Evolutionary conservation across 75 land plant species (phyloP).

Genomic region (Gnetum montanum): DNA sequence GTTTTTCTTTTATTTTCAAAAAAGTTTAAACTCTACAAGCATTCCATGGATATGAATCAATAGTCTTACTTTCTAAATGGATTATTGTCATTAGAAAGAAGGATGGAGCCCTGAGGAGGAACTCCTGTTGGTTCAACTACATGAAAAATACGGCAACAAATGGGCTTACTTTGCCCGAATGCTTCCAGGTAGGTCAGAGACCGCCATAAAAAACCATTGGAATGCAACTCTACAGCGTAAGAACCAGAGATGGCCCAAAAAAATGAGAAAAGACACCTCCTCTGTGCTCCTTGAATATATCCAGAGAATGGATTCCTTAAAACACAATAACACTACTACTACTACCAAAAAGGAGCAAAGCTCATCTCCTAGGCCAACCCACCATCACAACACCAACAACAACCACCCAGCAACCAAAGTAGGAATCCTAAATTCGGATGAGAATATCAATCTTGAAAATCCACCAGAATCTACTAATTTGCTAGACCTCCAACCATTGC

Average conservation of each 20-base stretch:
- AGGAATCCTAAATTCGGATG: no score
- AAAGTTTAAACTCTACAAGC: no score
- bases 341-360: neutral
- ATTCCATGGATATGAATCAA: no score
- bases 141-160: conserved; percentile 48
- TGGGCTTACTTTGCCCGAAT: conserved; percentile 83
- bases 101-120: conserved; percentile 49
- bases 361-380: no score
- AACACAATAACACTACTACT: neutral
- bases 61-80: no score
- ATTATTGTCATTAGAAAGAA: no score
- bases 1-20: no score
- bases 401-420: no score
- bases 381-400: no score
- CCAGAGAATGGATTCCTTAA: neutral
- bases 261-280: neutral
- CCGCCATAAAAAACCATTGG: conserved; percentile 82
- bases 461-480: no score
- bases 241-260: conserved; percentile 35
- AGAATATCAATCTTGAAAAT: no score
- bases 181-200: conserved; percentile 79
- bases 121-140: conserved; percentile 18
- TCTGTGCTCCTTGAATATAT: conserved; percentile 7
- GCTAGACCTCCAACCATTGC: no score
- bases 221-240: conserved; percentile 78